Percentiles rank a stretch among this genome's conserved stretches.
These are phyloP conservation scores for Epichloe gansuensis DNA, from an alignment of 2,329 filamentous ascomycete species.

Conservation along the genomic window DNA sequence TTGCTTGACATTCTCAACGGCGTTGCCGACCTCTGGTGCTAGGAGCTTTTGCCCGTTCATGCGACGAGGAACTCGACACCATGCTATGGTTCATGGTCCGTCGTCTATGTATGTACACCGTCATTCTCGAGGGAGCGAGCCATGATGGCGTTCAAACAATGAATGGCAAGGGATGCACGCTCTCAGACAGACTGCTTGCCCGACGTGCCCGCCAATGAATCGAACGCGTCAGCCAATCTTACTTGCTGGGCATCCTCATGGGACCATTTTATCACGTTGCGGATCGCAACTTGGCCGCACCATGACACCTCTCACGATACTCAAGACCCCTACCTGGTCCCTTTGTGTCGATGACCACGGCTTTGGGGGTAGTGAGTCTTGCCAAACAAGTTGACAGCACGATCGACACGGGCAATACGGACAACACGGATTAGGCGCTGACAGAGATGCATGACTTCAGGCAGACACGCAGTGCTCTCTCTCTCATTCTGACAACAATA, in stretches of 20 bases:
- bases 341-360: background rate
- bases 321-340: too few species aligned
- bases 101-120: background rate
- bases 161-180: conserved; percentile 1
- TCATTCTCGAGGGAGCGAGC: background rate
- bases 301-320: too few species aligned
- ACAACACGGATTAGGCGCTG: background rate
- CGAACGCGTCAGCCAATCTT: background rate
- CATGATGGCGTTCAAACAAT: background rate
- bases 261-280: background rate
- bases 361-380: background rate
- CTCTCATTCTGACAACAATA: too few species aligned
- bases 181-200: conserved; percentile 1
- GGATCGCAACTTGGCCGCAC: background rate
- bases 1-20: background rate
- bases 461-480: too few species aligned
- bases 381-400: background rate
- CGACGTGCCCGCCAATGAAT: background rate
- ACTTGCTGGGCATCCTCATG: background rate
- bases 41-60: background rate
- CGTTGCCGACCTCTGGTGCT: background rate
- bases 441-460: too few species aligned
- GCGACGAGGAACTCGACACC: background rate
- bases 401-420: background rate
- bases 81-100: background rate